phyloP scores from a whole-genome alignment of 2,329 filamentous ascomycete species.

The Sclerotinia nivalis region DNA sequence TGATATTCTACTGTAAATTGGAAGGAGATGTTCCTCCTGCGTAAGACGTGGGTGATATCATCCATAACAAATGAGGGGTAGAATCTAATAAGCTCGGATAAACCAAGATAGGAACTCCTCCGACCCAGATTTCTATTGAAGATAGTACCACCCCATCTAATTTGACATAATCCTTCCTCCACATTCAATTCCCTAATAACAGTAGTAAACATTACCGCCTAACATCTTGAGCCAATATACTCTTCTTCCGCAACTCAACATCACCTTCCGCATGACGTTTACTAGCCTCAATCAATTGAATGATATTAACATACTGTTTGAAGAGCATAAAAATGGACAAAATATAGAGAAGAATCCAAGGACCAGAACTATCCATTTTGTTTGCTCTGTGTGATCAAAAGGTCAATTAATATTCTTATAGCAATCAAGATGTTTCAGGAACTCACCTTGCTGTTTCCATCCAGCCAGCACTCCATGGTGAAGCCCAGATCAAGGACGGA shows the following conservation, averaged over 20 bases:
- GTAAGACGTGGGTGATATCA: too few species aligned
- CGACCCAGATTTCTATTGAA: not conserved
- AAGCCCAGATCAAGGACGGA: slow-evolving; percentile 75
- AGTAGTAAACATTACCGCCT: not conserved
- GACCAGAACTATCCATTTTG: slow-evolving; percentile 77
- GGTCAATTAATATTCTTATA: not conserved
- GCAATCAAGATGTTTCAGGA: not conserved
- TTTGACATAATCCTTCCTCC: not conserved
- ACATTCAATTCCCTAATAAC: not conserved
- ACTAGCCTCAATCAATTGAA: slow-evolving; percentile 92
- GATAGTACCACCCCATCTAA: not conserved
- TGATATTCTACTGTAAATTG: too few species aligned
- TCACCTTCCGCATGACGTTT: slow-evolving; percentile 91
- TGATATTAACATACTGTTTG: slow-evolving; percentile 92
- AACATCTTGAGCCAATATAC: not conserved
- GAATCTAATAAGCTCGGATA: too few species aligned
- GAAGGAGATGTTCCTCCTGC: too few species aligned
- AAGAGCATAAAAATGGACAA: slow-evolving; percentile 84
- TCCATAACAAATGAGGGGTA: too few species aligned
- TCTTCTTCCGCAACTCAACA: slow-evolving; percentile 57
- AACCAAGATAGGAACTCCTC: not conserved
- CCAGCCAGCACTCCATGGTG: slow-evolving; percentile 87
- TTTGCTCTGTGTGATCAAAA: slow-evolving; percentile 57
- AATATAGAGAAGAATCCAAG: slow-evolving; percentile 78
- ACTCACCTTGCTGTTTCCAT: slow-evolving; percentile 74